Evolutionary conservation across 805 yeast species (phyloP).

Genomic region (Pichia nakasei): DNA sequence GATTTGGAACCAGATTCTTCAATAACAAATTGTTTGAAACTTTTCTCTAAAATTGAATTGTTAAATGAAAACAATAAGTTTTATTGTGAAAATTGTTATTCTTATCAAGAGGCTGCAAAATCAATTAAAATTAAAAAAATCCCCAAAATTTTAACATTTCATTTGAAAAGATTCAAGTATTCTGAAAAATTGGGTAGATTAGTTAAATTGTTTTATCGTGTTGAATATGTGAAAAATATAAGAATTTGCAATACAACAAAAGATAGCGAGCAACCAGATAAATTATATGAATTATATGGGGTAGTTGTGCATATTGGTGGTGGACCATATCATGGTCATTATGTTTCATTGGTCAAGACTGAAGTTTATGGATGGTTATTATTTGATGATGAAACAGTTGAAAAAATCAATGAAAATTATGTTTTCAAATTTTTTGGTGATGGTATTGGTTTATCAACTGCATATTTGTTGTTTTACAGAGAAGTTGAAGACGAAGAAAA

Average conservation of each 20-base stretch:
- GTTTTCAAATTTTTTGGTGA: constrained; percentile 86
- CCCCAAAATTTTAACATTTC: constrained; percentile 75
- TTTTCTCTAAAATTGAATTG: constrained; percentile 80
- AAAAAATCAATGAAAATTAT: constrained; percentile 71
- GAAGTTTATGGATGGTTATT: constrained; percentile 77
- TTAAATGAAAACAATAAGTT: constrained; percentile 83
- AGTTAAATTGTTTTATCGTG: constrained; percentile 79
- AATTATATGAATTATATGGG: constrained; percentile 71
- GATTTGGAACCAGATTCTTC: constrained; percentile 73
- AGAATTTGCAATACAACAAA: constrained; percentile 63
- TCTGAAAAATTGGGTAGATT: constrained; percentile 73
- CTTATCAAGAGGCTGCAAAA: constrained; percentile 90
- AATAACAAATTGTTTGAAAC: constrained; percentile 66
- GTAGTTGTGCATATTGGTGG: constrained; percentile 94
- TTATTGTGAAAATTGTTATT: constrained; percentile 83
- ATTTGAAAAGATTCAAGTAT: constrained; percentile 87
- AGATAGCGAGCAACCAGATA: constrained; percentile 40
- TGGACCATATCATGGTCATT: constrained; percentile 97
- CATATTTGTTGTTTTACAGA: constrained; percentile 80
- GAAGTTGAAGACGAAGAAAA: constrained; percentile 37
- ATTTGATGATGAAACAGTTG: constrained; percentile 94
- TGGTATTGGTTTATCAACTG: constrained; percentile 80
- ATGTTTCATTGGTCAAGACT: constrained; percentile 78
- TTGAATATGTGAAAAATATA: constrained; percentile 68
- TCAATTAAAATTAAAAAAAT: constrained; percentile 69